Base-by-base conservation (phyloP, 805 yeast species). In the Pichia rugopelliculosa region DNA sequence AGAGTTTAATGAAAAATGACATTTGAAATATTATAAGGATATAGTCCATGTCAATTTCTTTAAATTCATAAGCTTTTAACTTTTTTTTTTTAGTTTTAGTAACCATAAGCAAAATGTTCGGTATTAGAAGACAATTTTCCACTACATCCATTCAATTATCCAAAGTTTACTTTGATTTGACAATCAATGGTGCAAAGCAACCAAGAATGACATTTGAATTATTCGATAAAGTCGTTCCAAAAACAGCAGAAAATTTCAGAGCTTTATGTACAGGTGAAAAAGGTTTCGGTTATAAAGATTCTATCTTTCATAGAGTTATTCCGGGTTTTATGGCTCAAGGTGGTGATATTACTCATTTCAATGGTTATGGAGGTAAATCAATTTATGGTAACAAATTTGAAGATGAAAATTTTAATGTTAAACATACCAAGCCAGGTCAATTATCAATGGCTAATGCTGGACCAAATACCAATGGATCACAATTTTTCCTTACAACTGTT, bases 391-490 rank as follows among this genome's bases (percentile, higher is more conserved):
- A 76, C 52, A 81, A 76, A 66, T 85, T 85, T 70, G 75, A 75
- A 41, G 95, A 85, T 62, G 95, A 85, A 68, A 84, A 83, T 78
- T 85, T 85, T 65, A 55, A 61, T 64, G 73, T 74, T 73, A 82
- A 69, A 64, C 97, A 91, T 73, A 74, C 73, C 75, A 80, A 70
- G 81, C 95, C 76, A 77, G 78, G 77, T 56, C 89, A 78, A 72
- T 84, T 71, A 69, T 87, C 96, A 54, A 91, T 91, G 97, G 97
- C 97, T 68, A 91, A 91, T 68, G 95, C 97, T 55, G 97, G 97
- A 60, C 96, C 95, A 70, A 87, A 88, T 82, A 87, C 97, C 74
- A 91, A 91, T 74, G 97, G 97, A 49, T 89, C 96, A 47, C 98
- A 90, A 74, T 90, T 90, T 73, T 90, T 91, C 79, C 84, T 88